These are phyloP conservation scores for Lentinus polychrous DNA, from an alignment of 1,284 basidiomycete species.

Conservation along the genomic window DNA sequence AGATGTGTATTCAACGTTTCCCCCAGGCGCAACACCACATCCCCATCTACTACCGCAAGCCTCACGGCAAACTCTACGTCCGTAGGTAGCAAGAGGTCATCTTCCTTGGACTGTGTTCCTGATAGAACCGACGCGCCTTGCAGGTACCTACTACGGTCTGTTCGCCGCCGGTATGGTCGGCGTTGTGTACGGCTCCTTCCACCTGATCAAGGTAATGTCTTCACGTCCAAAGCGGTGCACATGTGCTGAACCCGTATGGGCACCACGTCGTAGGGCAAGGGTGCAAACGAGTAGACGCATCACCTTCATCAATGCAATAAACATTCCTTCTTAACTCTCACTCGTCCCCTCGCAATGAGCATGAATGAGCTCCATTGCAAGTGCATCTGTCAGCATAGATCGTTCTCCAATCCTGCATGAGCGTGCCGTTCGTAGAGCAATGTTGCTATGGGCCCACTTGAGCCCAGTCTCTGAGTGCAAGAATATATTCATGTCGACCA, in stretches of 20 bases:
- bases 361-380: too few species aligned
- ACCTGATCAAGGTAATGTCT: neutral
- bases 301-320: neutral
- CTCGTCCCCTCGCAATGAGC: neutral
- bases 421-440: too few species aligned
- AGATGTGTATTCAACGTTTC: neutral
- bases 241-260: too few species aligned
- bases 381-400: too few species aligned
- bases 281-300: neutral
- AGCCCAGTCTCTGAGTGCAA: too few species aligned
- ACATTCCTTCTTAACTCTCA: neutral
- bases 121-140: conserved; percentile 6
- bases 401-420: too few species aligned
- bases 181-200: conserved; percentile 41
- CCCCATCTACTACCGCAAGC: conserved; percentile 41
- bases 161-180: conserved; percentile 49
- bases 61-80: conserved; percentile 41
- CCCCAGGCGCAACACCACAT: conserved; percentile 27
- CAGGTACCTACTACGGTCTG: conserved; percentile 48
- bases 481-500: too few species aligned
- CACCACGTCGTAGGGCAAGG: neutral
- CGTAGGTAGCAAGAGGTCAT: conserved; percentile 25
- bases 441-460: too few species aligned
- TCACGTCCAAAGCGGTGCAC: too few species aligned
- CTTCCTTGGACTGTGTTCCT: neutral